Evolutionary conservation across 768 basidiomycete genomes (phyloP).

Genomic region (Lanmaoa rubissima): DNA sequence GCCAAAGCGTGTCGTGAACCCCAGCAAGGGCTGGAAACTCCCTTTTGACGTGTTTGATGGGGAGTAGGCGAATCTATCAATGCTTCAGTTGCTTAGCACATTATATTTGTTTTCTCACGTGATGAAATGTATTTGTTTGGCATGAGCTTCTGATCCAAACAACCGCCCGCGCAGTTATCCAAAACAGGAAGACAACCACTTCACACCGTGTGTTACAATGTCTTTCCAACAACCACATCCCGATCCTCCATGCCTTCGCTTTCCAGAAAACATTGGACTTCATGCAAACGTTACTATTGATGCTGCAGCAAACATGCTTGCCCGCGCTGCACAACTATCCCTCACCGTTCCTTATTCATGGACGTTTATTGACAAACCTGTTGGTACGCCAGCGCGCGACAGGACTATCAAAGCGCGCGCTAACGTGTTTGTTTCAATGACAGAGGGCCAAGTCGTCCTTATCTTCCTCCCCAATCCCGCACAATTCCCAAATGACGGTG

Average conservation of each 20-base stretch:
- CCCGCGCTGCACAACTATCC: constrained; percentile 57
- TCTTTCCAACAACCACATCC: constrained; percentile 47
- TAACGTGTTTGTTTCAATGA: not conserved
- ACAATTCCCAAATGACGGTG: constrained; percentile 71
- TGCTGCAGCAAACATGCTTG: constrained; percentile 56
- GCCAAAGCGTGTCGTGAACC: constrained; percentile 56
- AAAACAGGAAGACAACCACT: constrained; percentile 15
- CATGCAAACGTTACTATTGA: constrained; percentile 58
- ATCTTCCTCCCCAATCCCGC: constrained; percentile 59
- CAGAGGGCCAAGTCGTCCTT: constrained; percentile 68
- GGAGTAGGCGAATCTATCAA: constrained; percentile 15
- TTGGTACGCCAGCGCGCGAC: constrained; percentile 43
- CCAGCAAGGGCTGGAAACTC: constrained; percentile 59
- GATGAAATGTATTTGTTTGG: constrained; percentile 22
- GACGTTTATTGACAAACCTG: constrained; percentile 76
- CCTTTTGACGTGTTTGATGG: constrained; percentile 63
- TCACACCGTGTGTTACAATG: constrained; percentile 12
- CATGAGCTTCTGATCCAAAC: constrained; percentile 30
- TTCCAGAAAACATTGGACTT: constrained; percentile 61
- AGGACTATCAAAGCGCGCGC: not conserved
- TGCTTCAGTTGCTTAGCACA: not conserved
- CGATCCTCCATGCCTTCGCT: constrained; percentile 67
- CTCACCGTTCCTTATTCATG: constrained; percentile 63
- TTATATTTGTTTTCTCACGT: constrained; percentile 5
- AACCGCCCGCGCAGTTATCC: constrained; percentile 15